These are phyloP conservation scores for Backusella westeae DNA, from an alignment of 192 early-diverging fungal genomes.

Conservation along the genomic window DNA sequence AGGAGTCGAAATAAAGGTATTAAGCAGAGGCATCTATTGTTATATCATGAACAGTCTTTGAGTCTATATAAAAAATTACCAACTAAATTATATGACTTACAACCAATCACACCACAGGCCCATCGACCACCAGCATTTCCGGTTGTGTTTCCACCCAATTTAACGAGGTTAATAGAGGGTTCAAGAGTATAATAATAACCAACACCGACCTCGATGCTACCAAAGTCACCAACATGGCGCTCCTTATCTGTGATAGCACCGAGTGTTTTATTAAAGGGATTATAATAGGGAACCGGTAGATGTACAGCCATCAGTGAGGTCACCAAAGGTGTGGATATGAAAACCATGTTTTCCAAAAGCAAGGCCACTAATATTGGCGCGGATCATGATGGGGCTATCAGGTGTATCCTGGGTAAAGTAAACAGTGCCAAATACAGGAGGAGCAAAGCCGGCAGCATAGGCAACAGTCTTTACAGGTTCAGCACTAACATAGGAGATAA, in stretches of 20 bases:
- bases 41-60: neutral
- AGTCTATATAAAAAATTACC: neutral
- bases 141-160: conserved; percentile 68
- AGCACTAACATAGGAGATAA: neutral
- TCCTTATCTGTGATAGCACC: conserved; percentile 60
- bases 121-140: conserved; percentile 82
- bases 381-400: conserved; percentile 51
- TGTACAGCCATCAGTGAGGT: conserved; percentile 59
- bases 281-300: conserved; percentile 86
- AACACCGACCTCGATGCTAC: conserved; percentile 66
- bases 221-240: conserved; percentile 88
- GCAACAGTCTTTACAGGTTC: conserved; percentile 63
- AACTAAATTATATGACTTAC: neutral
- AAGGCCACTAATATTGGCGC: conserved; percentile 59
- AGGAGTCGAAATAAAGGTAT: neutral
- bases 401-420: conserved; percentile 66
- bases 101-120: conserved; percentile 85
- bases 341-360: conserved; percentile 75
- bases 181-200: conserved; percentile 49
- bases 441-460: conserved; percentile 61
- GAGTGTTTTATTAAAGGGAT: conserved; percentile 71
- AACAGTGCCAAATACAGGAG: conserved; percentile 64
- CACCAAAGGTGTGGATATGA: conserved; percentile 85
- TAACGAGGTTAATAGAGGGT: conserved; percentile 53
- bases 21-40: neutral